These are phyloP conservation scores for Trichoderma sp. DNA, from an alignment of 2,329 filamentous ascomycete genomes.

Conservation along the genomic window DNA sequence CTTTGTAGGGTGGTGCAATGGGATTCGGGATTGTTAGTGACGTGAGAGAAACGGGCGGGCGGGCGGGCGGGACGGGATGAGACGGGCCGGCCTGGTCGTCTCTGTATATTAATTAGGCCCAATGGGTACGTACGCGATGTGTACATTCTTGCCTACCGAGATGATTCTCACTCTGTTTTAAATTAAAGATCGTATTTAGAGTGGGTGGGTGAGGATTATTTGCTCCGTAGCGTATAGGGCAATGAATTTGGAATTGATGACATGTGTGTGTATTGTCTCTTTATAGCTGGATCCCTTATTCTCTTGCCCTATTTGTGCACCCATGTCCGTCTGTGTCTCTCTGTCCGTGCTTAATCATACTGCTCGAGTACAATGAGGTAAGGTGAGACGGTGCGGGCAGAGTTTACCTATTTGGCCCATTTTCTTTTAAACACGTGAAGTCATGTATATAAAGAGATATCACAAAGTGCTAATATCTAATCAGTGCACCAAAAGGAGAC, in stretches of 20 bases:
- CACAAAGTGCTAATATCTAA: background rate
- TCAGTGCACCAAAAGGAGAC: background rate
- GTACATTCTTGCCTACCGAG: background rate
- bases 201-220: background rate
- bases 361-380: background rate
- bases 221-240: conserved; percentile 2
- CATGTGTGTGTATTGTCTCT: background rate
- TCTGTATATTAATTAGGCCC: background rate
- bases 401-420: background rate
- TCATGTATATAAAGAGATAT: background rate
- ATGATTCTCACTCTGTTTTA: background rate
- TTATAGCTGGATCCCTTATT: background rate
- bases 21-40: background rate
- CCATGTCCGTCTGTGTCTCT: background rate
- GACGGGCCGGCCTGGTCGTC: background rate
- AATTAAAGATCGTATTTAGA: background rate
- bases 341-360: background rate
- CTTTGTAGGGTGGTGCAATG: conserved; percentile 1
- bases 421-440: background rate
- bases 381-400: background rate
- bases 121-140: background rate
- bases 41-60: conserved; percentile 15
- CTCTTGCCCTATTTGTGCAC: background rate
- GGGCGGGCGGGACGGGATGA: conserved; percentile 19
- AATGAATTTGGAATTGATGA: conserved; percentile 11